phyloP scores from a whole-genome alignment of 2,329 filamentous ascomycete genomes.

The Ascocoryne sarcoides region DNA sequence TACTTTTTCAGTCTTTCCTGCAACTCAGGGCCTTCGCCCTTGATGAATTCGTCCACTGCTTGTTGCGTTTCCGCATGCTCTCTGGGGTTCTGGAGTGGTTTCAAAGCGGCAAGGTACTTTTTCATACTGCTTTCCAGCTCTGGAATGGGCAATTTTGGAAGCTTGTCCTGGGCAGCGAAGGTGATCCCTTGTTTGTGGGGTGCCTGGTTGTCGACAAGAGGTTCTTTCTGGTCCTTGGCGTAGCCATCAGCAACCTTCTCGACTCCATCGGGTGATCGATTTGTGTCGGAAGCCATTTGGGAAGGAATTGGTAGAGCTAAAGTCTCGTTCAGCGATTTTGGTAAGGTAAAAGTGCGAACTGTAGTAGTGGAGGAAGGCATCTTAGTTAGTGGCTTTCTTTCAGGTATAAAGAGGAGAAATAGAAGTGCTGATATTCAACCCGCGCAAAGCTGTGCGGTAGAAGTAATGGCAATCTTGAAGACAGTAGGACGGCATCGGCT shows the following conservation, averaged over 20 bases:
- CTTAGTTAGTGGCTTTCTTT: constrained; percentile 37
- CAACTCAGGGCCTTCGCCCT: constrained; percentile 69
- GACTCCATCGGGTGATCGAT: constrained; percentile 38
- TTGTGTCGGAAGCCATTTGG: constrained; percentile 15
- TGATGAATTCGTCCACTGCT: constrained; percentile 76
- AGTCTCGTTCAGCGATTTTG: constrained; percentile 64
- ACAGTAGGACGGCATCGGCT: constrained; percentile 67
- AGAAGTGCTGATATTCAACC: constrained; percentile 71
- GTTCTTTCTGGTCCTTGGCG: constrained; percentile 37
- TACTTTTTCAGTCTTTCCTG: constrained; percentile 89
- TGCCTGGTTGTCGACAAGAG: constrained; percentile 37
- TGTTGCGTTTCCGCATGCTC: constrained; percentile 77
- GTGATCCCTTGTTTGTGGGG: constrained; percentile 61
- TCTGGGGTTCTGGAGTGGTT: constrained; percentile 68
- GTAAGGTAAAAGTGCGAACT: constrained; percentile 63
- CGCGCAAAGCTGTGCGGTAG: constrained; percentile 80
- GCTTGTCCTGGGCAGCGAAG: constrained; percentile 77
- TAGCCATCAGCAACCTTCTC: constrained; percentile 44
- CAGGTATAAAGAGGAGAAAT: constrained; percentile 69
- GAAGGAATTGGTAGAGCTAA: constrained; percentile 38
- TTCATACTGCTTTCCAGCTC: constrained; percentile 70
- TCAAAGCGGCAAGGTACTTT: constrained; percentile 71
- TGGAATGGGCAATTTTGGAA: constrained; percentile 89
- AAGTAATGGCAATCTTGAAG: constrained; percentile 89
- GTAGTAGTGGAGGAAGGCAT: constrained; percentile 52